Base-by-base conservation (phyloP, 106 monocot genomes). In the Allium cepa region DNA sequence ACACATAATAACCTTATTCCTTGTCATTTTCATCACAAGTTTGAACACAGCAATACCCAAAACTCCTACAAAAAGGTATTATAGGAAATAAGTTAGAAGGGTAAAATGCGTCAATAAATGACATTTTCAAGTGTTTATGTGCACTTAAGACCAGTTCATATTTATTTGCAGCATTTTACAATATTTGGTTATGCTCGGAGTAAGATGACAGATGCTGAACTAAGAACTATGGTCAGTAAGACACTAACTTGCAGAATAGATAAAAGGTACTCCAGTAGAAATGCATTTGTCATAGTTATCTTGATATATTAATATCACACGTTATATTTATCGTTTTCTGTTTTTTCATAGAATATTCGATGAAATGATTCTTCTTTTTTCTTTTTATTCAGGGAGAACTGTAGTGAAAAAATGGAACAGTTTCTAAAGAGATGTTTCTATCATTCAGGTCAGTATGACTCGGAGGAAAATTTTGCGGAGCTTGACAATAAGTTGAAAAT, bases 171-270 rank as follows among this genome's bases (percentile, higher is more conserved):
- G 94, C 94, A 95, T 81, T 95, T 95, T 69, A 95, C 91, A 3
- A 76, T 95, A 56, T 91, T 85, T 78, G 94, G 94, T 22, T 95
- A 91, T 83, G 88, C 94, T 65, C 73, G 94, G 49, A 95, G 85
- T 76, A 91, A 85, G 69, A 91, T 95, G 91, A 86, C 88, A 36
- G 85, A 95, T 80, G 83, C 77, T 65, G 94, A 95, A 73, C 59
- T 95, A 52, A 85, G 94, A 79, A 74, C 70, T 16, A 83, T 95
- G 90, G 83, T 95, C 50, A 82, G 88, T 77, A 85, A 64, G 76
- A 91, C 94, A 26, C 85, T 95, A 8, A 91, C 88, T 51, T 95
- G 94, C 81, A 85, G 94, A 73, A 91, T 95, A 10, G 91, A 95
- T 69, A 85, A 91, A 77, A 91, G 91, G 94, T 90, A 36, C 36